phyloP scores from a whole-genome alignment of 345 rosid genomes.

The Eucalyptus tenuipes region DNA sequence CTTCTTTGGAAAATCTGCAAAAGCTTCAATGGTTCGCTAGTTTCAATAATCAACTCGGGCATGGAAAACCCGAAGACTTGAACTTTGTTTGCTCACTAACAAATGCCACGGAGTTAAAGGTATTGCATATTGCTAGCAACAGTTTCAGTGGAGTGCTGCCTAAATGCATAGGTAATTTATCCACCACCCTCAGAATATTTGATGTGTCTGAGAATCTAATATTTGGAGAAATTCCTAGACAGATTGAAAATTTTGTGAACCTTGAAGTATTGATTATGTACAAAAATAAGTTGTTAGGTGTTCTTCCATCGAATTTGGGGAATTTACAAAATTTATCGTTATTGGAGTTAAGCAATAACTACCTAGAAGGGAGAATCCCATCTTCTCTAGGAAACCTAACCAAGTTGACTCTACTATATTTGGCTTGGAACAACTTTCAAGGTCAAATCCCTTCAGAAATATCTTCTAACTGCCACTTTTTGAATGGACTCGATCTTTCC shows the following conservation, averaged over 20 bases:
- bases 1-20: not conserved
- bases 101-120: not conserved
- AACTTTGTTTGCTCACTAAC: not conserved
- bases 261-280: not conserved
- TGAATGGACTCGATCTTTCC: not conserved
- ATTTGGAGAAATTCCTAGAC: not conserved
- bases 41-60: not conserved
- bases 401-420: not conserved
- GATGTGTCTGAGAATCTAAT: not conserved
- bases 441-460: not conserved
- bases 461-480: not conserved
- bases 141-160: not conserved
- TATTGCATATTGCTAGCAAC: fast-evolving
- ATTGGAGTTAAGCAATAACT: not conserved
- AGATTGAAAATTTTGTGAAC: not conserved
- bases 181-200: not conserved
- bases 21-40: not conserved
- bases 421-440: not conserved
- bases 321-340: not conserved
- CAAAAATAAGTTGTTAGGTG: not conserved
- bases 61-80: not conserved
- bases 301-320: not conserved
- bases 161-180: not conserved
- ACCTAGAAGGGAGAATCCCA: not conserved
- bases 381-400: not conserved